phyloP scores from a whole-genome alignment of 129 eudicot genomes.

The Tagetes patula region DNA sequence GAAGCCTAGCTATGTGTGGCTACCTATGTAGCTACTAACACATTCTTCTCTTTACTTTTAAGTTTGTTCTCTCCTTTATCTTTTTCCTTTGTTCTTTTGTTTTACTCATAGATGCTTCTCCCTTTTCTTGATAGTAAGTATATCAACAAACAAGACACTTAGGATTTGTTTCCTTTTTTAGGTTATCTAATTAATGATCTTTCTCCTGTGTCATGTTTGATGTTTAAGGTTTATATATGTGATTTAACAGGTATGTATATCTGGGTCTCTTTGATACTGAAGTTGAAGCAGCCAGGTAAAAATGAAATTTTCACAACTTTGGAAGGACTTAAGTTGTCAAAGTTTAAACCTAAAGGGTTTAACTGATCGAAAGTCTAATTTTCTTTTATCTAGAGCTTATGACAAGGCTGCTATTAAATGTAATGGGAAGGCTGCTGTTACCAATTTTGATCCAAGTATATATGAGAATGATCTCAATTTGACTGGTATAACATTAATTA shows the following conservation, averaged over 20 bases:
- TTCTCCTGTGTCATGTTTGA: constrained; percentile 27
- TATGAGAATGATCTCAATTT: constrained; percentile 67
- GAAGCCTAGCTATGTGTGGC: constrained; percentile 20
- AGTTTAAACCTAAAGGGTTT: constrained; percentile 12
- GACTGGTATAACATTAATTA: constrained; percentile 36
- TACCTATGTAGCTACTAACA: constrained; percentile 34
- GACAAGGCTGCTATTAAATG: constrained; percentile 93
- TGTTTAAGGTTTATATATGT: constrained; percentile 25
- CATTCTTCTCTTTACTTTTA: constrained; percentile 42
- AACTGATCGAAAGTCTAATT: background rate
- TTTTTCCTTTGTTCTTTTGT: constrained; percentile 26
- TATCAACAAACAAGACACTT: constrained; percentile 37
- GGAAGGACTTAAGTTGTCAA: constrained; percentile 12
- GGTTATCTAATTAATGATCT: constrained; percentile 17
- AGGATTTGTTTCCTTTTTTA: constrained; percentile 33
- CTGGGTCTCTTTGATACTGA: constrained; percentile 97
- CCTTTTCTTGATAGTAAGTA: constrained; percentile 33
- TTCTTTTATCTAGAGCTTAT: constrained; percentile 63
- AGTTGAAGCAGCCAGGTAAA: constrained; percentile 96
- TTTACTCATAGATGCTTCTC: constrained; percentile 32
- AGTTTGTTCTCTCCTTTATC: constrained; percentile 29
- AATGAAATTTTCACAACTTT: constrained; percentile 7
- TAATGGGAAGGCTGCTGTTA: constrained; percentile 89
- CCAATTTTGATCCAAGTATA: constrained; percentile 83
- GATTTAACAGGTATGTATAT: constrained; percentile 83